Evolutionary conservation across 352 stramenopile species (phyloP), one percentile per base, ranked within the genome.

Genomic region (Phytophthora citrophthora): DNA sequence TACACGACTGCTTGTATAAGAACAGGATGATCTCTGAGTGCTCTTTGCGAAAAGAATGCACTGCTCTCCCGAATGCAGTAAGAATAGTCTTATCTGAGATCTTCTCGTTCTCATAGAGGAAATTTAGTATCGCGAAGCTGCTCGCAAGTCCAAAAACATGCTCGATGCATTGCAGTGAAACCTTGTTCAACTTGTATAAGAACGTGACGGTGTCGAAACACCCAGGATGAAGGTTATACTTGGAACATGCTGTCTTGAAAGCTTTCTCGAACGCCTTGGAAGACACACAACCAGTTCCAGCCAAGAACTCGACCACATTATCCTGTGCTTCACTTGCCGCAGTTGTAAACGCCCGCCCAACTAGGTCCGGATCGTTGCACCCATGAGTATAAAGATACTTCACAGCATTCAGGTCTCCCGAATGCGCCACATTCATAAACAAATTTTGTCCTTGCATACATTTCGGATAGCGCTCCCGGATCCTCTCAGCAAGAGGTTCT

Each of bases 71-170:
- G 23, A 48, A 48, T 1, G 41, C 41, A 13, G 20, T 7, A 18
- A 12, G 31, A 26, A 48, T 24, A 8, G 47, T 29, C 5, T 27
- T 12, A 11, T 54, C 31, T 1, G 29, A 45, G 32, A 54, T 54
- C 3, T 34, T 44, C 20, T 54, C 48, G 31, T 44, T 54, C 9
- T 44, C 48, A 18, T 5, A 32, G 4, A 54, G 18, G 15, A 54
- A 3, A n/a, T 45, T 44, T n/a, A 54, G n/a, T 4, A 54, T 20
- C 5, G 13, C 18, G 12, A 45, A 5, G 31, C 23, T 16, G 26
- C 24, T 41, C 1, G 48, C 11, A 54, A 31, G 31, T 20, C 16
- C 48, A 32, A 54, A 45, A 0, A 5, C 48, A 4, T 11, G 11
- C 4, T 54, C 13, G 23, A 45, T 54, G 20, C 32, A 20, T 11